Evolutionary conservation across 495 filamentous ascomycete genomes (phyloP).

Genomic region (Xylaria bambusicola): DNA sequence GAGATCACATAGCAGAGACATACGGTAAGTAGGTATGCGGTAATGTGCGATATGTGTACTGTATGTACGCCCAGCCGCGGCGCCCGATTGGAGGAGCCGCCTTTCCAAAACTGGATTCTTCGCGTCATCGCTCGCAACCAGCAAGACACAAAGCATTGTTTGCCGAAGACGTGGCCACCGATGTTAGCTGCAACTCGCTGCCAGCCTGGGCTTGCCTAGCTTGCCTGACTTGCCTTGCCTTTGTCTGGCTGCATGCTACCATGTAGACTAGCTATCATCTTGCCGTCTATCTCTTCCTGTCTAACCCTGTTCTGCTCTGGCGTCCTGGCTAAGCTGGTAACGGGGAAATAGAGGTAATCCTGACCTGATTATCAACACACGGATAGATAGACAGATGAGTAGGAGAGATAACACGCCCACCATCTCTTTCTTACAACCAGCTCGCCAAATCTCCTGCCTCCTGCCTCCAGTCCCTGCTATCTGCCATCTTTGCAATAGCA

Average conservation of each 20-base stretch:
- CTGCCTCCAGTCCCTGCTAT: not conserved
- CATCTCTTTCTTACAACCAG: conserved; percentile 9
- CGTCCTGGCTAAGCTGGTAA: conserved; percentile 3
- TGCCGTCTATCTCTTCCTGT: too few species aligned
- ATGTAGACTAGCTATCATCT: too few species aligned
- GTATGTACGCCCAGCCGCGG: not conserved
- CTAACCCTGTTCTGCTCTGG: too few species aligned
- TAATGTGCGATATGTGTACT: too few species aligned
- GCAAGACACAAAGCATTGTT: not conserved
- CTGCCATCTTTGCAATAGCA: not conserved
- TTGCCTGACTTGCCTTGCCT: not conserved
- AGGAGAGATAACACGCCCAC: conserved; percentile 2
- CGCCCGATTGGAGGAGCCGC: conserved; percentile 4
- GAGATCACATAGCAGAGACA: too few species aligned
- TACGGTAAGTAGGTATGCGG: too few species aligned
- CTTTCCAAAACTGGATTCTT: conserved; percentile 13
- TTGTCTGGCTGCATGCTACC: too few species aligned
- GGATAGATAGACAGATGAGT: too few species aligned
- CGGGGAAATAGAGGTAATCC: not conserved
- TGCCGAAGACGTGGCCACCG: too few species aligned
- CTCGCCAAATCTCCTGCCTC: not conserved
- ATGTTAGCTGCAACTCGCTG: too few species aligned
- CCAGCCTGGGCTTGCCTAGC: not conserved
- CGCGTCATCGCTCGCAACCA: conserved; percentile 16
- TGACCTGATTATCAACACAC: conserved; percentile 3